Conservation (phyloP, 805 yeast genomes). For the Yamadazyma laniorum region DNA sequence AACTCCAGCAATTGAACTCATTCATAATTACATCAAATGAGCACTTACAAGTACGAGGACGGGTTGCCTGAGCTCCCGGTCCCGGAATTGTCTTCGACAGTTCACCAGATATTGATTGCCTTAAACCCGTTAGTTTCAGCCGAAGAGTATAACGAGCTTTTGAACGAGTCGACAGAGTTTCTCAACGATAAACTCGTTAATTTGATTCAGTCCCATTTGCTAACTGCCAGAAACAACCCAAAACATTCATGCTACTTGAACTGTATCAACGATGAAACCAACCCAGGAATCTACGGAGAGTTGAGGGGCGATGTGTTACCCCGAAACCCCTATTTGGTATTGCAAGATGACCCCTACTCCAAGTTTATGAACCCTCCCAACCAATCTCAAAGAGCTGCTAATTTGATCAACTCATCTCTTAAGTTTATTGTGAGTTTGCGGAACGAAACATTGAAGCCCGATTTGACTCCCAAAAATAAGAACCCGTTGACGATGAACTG, state of each 20-base stretch:
- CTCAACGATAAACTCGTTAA: slow-evolving; percentile 39
- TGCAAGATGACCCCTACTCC: slow-evolving; percentile 72
- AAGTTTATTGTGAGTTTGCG: slow-evolving; percentile 64
- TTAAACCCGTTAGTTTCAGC: slow-evolving; percentile 57
- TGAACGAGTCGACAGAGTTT: slow-evolving; percentile 45
- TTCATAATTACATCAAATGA: slow-evolving; percentile 1
- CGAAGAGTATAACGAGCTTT: slow-evolving; percentile 49
- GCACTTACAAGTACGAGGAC: slow-evolving; percentile 42
- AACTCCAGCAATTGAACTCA: background rate
- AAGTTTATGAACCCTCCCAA: slow-evolving; percentile 54
- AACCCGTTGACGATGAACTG: slow-evolving; percentile 66
- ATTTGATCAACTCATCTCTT: slow-evolving; percentile 60
- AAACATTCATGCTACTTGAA: slow-evolving; percentile 52
- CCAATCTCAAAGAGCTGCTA: slow-evolving; percentile 69
- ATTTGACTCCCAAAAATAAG: slow-evolving; percentile 49
- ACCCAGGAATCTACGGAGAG: slow-evolving; percentile 63
- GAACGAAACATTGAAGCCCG: slow-evolving; percentile 53
- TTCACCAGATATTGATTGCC: slow-evolving; percentile 52
- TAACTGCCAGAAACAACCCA: slow-evolving; percentile 41
- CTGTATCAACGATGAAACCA: slow-evolving; percentile 45
- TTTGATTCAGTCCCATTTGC: slow-evolving; percentile 54
- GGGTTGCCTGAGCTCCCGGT: slow-evolving; percentile 59
- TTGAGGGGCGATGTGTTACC: slow-evolving; percentile 68
- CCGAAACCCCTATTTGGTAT: slow-evolving; percentile 70
- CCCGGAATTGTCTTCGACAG: slow-evolving; percentile 52